Percentiles rank a stretch among this genome's conserved stretches.
These are phyloP conservation scores for Vaccinium darrowii DNA, from an alignment of 148 eudicot species.

Conservation along the genomic window DNA sequence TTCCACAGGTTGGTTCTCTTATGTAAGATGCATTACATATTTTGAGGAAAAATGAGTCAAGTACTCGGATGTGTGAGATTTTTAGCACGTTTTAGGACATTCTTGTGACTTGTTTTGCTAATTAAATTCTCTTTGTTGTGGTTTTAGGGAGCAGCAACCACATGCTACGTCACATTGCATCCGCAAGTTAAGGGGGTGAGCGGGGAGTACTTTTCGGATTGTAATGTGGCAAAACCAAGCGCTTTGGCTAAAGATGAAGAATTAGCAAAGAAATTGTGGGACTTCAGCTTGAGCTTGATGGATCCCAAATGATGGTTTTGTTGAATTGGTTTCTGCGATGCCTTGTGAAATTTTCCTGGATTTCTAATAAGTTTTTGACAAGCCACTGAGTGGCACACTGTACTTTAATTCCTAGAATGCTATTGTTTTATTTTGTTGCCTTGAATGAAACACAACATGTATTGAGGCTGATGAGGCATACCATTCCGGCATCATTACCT, in stretches of 20 bases:
- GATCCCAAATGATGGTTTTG: not conserved
- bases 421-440: not conserved
- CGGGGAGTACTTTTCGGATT: slow-evolving; percentile 54
- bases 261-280: slow-evolving; percentile 62
- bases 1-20: slow-evolving; percentile 50
- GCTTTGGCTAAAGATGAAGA: slow-evolving; percentile 37
- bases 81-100: not conserved
- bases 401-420: not conserved
- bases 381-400: not conserved
- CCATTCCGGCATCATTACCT: too few relatives aligned
- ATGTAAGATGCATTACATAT: not conserved
- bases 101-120: not conserved
- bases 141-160: slow-evolving; percentile 71
- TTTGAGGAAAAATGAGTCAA: not conserved
- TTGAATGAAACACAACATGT: not conserved
- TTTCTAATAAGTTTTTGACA: not conserved
- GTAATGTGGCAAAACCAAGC: slow-evolving; percentile 46
- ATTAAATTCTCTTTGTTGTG: not conserved
- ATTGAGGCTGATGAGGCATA: too few relatives aligned
- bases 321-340: not conserved
- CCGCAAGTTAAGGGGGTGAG: slow-evolving; percentile 49
- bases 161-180: slow-evolving; percentile 20
- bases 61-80: not conserved
- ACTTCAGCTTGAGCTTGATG: slow-evolving; percentile 42
- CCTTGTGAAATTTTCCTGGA: not conserved